phyloP scores from a whole-genome alignment of 2,329 filamentous ascomycete species.

The Cryphonectria radicalis region DNA sequence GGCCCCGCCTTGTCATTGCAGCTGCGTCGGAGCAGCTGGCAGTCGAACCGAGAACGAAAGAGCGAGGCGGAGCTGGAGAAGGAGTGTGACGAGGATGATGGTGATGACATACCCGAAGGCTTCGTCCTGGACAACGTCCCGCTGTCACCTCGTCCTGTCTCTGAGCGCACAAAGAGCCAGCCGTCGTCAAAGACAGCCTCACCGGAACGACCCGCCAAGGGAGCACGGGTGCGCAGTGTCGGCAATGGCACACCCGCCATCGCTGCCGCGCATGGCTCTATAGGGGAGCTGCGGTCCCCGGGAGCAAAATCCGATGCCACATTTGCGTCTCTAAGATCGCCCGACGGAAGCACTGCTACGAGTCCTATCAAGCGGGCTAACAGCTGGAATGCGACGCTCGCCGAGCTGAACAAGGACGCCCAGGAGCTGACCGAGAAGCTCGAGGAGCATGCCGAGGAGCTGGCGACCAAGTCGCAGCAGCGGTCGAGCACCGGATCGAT shows the following conservation, averaged over 20 bases:
- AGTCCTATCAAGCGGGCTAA: conserved; percentile 62
- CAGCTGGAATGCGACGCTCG: conserved; percentile 75
- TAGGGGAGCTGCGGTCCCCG: conserved; percentile 53
- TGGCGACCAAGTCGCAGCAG: conserved; percentile 52
- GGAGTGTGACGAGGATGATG: conserved; percentile 77
- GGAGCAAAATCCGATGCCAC: conserved; percentile 55
- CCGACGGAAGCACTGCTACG: conserved; percentile 38
- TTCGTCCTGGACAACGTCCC: conserved; percentile 82
- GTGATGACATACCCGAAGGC: conserved; percentile 78
- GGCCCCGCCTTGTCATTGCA: conserved; percentile 46
- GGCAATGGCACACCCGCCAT: conserved; percentile 68
- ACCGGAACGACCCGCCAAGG: conserved; percentile 55
- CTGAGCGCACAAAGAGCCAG: conserved; percentile 58
- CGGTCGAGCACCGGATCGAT: conserved; percentile 44
- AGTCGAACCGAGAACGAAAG: conserved; percentile 67
- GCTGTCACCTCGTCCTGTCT: conserved; percentile 71
- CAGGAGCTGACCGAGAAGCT: conserved; percentile 77
- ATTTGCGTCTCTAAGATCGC: conserved; percentile 38
- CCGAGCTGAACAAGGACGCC: conserved; percentile 72
- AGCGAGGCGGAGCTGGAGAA: conserved; percentile 72
- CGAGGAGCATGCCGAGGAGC: conserved; percentile 73
- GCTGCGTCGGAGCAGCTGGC: conserved; percentile 70
- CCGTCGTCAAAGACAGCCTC: conserved; percentile 58
- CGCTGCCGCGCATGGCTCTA: conserved; percentile 61
- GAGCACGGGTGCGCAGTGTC: conserved; percentile 54